Evolutionary conservation across 139 green algal species (phyloP), one percentile per base, ranked within the genome.

Genomic region (Parachlorella kessleri): DNA sequence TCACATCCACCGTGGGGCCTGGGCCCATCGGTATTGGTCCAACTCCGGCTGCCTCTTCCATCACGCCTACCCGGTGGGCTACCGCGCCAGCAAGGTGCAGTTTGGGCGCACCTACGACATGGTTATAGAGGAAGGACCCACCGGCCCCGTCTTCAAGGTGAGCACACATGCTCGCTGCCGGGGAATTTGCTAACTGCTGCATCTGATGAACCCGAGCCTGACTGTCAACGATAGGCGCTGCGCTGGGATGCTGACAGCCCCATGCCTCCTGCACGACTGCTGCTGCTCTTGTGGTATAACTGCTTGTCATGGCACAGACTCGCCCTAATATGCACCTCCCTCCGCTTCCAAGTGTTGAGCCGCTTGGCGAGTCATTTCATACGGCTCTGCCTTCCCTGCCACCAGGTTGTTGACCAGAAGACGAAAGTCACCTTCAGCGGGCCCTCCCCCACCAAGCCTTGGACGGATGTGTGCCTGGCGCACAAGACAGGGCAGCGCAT

Each of bases 41-140:
- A 83, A 70, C 1, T 53, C 40, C 8, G 83, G 87, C 55, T 90
- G 86, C 79, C 67, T 87, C 14, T 89, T 81, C 68, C 87, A 90
- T 59, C 87, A 92, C 39, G 77, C 87, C 23, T 92, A 91, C 66
- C 83, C 86, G 2, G 77, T 88, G 33, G 87, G 87, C 0, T 92
- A 90, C 77, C 38, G 70, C 3, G 87, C 87, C 40, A 80, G 64
- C 38, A 90, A 90, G 74, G 36, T 80, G 0, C 65, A 74, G 41
- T 90, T 89, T 83, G 83, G 80, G 23, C 67, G 79, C 18, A 66
- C 30, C 2, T 92, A 72, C 14, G 80, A 83, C 40, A 89, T 89
- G 83, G 14, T 24, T 23, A 90, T 92, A 6, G 75, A 82, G 36
- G 65, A 40, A 24, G 79, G 85, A 0, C 32, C 70, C 0, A 24